Percentiles rank a stretch among this genome's conserved stretches.
Evolutionary conservation across 805 yeast genomes (phyloP).

Genomic region (Schwanniomyces vanrijiae): DNA sequence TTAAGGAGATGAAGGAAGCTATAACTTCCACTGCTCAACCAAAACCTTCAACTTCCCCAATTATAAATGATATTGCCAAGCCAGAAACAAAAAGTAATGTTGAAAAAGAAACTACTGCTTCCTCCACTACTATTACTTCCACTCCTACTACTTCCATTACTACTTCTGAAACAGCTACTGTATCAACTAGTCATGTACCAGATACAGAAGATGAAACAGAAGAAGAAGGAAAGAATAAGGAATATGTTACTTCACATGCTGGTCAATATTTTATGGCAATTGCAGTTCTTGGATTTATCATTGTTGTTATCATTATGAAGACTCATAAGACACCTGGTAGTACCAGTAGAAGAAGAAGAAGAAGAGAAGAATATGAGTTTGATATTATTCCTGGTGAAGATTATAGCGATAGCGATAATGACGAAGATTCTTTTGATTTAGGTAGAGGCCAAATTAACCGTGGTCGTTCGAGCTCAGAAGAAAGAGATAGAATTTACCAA

Average conservation of each 20-base stretch:
- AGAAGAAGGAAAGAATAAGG: slow-evolving; percentile 39
- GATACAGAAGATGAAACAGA: slow-evolving; percentile 6
- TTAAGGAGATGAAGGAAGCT: slow-evolving; percentile 11
- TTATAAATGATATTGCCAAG: slow-evolving; percentile 11
- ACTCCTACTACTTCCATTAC: slow-evolving; percentile 4
- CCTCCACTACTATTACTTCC: slow-evolving; percentile 1
- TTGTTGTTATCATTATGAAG: slow-evolving; percentile 46
- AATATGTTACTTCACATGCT: slow-evolving; percentile 42
- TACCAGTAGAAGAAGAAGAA: slow-evolving; percentile 50
- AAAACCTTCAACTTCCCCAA: slow-evolving; percentile 1
- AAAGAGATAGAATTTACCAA: slow-evolving; percentile 41
- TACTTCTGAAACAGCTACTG: slow-evolving; percentile 2
- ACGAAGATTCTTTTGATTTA: slow-evolving; percentile 33
- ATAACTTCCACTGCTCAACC: slow-evolving; percentile 4
- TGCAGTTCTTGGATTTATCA: slow-evolving; percentile 57
- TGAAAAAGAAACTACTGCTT: background rate
- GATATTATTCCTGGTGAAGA: slow-evolving; percentile 75
- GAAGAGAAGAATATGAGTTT: slow-evolving; percentile 73
- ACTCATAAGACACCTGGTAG: slow-evolving; percentile 42
- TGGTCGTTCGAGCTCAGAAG: slow-evolving; percentile 27
- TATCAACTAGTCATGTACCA: slow-evolving; percentile 4
- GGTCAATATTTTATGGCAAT: slow-evolving; percentile 63
- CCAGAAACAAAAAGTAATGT: slow-evolving; percentile 7
- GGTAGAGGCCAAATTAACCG: slow-evolving; percentile 18
- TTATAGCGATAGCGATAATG: slow-evolving; percentile 35